Evolutionary conservation across 768 basidiomycete genomes (phyloP), one percentile per base, ranked within the genome.

Genomic region (Russula emetica): DNA sequence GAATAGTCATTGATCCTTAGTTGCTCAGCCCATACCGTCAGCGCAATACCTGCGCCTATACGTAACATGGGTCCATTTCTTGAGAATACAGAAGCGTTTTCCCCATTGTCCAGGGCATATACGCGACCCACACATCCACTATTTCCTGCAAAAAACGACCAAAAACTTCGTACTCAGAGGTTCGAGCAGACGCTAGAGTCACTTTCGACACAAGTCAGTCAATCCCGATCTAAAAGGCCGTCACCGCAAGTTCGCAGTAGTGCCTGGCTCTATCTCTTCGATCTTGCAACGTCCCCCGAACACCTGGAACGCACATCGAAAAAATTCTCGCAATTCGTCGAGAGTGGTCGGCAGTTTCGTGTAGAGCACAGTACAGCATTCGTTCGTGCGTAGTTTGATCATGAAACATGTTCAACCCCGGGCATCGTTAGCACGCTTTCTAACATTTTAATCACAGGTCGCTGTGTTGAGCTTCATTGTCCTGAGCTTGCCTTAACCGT

Each of bases 401-500:
- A 1, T 32, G 28, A 24, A n/a, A 24, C 20, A 36, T 2, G 34
- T 22, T 14, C 42, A n/a, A 42, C 5, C 5, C n/a, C n/a, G 26
- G 20, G 6, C 44, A 30, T 22, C 26, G 22, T 13, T 36, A n/a
- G n/a, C 24, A 9, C 10, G 13, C 9, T 7, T 26, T 24, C 20
- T 34, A 5, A 54, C 18, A 7, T n/a, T 36, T 40, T 63, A 5
- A 6, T 14, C 30, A 54, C 56, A 90, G 87, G 82, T 26, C 86
- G 87, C 10, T 88, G 86, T 59, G 76, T 80, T 63, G 79, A 86
- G 68, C 78, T 88, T 1, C 70, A 73, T 16, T 83, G 82, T 61
- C 82, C 84, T 3, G 68, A 74, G 28, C 78, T 88, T 44, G 85
- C 86, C 3, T 74, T 90, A 14, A 74, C 80, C 38, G 81, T 87